These are phyloP conservation scores for Phlegmacium glaucopus DNA, from an alignment of 768 basidiomycete genomes.

Conservation along the genomic window DNA sequence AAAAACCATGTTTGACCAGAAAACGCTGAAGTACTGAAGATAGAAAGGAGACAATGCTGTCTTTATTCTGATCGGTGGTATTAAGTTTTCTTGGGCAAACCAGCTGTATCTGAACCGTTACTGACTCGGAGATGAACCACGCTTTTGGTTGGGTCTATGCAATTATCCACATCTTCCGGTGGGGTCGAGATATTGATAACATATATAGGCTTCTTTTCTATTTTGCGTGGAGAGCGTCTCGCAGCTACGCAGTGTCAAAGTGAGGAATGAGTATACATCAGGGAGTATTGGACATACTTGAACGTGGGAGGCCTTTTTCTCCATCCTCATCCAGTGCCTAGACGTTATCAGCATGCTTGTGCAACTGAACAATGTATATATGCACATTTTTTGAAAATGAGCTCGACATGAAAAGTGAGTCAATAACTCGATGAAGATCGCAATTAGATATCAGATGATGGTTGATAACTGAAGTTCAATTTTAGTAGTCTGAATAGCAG, in stretches of 20 bases:
- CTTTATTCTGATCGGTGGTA: constrained; percentile 46
- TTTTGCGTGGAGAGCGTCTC: constrained; percentile 75
- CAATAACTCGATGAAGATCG: constrained; percentile 69
- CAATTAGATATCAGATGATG: constrained; percentile 60
- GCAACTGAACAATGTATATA: constrained; percentile 1
- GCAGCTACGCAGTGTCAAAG: constrained; percentile 34
- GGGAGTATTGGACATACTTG: constrained; percentile 28
- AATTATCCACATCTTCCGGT: constrained; percentile 66
- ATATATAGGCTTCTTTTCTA: constrained; percentile 78
- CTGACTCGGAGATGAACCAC: constrained; percentile 65
- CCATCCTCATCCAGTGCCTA: constrained; percentile 72
- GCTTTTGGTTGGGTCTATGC: constrained; percentile 75
- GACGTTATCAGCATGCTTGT: background rate
- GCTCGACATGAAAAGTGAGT: constrained; percentile 60
- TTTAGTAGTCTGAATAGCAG: constrained; percentile 4
- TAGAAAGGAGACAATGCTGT: constrained; percentile 53
- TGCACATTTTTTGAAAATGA: constrained; percentile 74
- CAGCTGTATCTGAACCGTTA: constrained; percentile 5
- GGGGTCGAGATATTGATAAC: constrained; percentile 75
- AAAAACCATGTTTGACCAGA: constrained; percentile 61
- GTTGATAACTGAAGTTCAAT: constrained; percentile 63
- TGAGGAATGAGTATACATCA: constrained; percentile 5
- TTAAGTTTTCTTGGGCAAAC: constrained; percentile 7
- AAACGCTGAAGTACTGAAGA: constrained; percentile 58
- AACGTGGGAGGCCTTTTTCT: constrained; percentile 41